These are phyloP conservation scores for Globisporangium okanoganense DNA, from an alignment of 352 stramenopile species.

Conservation along the genomic window DNA sequence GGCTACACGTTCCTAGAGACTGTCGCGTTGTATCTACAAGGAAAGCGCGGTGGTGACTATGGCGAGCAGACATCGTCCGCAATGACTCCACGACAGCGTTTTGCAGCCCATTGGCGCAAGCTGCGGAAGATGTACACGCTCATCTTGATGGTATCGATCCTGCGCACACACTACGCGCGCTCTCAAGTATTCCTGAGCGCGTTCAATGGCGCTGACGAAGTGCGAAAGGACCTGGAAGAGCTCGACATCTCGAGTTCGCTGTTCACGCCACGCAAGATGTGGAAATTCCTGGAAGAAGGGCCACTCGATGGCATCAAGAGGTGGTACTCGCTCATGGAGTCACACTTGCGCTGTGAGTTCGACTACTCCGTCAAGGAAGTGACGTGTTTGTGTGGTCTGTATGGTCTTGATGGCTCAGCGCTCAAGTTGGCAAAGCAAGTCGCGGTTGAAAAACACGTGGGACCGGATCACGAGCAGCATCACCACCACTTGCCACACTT, in stretches of 20 bases:
- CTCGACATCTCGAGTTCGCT: slow-evolving; percentile 69
- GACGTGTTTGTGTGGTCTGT: slow-evolving; percentile 67
- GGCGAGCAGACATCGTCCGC: not conserved
- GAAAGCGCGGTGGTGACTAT: slow-evolving; percentile 7
- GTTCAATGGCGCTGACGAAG: slow-evolving; percentile 19
- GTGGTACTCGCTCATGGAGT: slow-evolving; percentile 83
- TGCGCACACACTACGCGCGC: slow-evolving; percentile 67
- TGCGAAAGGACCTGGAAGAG: slow-evolving; percentile 27
- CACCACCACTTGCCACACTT: slow-evolving; percentile 3
- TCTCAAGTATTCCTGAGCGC: slow-evolving; percentile 55
- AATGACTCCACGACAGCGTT: slow-evolving; percentile 4
- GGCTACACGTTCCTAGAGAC: slow-evolving; percentile 67
- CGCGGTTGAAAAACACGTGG: slow-evolving; percentile 7
- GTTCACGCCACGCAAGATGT: slow-evolving; percentile 76
- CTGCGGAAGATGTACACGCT: slow-evolving; percentile 82
- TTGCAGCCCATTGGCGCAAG: slow-evolving; percentile 39
- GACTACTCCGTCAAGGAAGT: slow-evolving; percentile 75
- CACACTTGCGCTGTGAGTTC: slow-evolving; percentile 73
- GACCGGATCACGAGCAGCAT: not conserved
- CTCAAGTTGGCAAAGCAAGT: slow-evolving; percentile 32
- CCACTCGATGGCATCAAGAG: slow-evolving; percentile 70
- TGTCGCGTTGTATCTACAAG: slow-evolving; percentile 23
- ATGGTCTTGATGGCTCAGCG: slow-evolving; percentile 50
- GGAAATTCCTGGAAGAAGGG: slow-evolving; percentile 53
- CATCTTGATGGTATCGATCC: slow-evolving; percentile 78